Evolutionary conservation across 1,139 yeast species (phyloP).

Genomic region (Geotrichum klebahnii): DNA sequence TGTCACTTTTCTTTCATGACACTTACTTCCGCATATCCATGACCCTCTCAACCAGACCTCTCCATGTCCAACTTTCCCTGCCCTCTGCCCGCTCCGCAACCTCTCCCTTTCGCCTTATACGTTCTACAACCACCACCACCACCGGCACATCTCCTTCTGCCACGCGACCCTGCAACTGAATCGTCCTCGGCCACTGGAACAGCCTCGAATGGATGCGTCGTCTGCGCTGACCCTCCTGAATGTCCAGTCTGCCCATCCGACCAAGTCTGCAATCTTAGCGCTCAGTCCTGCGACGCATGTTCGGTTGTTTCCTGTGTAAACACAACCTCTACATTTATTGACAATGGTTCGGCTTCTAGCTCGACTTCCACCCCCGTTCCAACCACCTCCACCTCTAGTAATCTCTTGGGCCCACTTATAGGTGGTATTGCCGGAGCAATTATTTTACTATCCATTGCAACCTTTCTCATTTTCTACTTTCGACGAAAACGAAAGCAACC

Average conservation of each 20-base stretch:
- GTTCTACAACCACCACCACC: constrained; percentile 5
- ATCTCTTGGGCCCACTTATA: constrained; percentile 19
- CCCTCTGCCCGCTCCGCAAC: neutral
- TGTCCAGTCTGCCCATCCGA: constrained; percentile 22
- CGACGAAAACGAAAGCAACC: constrained; percentile 8
- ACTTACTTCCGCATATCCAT: neutral
- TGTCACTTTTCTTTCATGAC: neutral
- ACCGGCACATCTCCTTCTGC: constrained; percentile 14
- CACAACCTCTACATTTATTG: constrained; percentile 7
- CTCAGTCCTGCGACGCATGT: constrained; percentile 22
- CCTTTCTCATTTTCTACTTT: constrained; percentile 8
- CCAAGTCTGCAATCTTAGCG: constrained; percentile 22
- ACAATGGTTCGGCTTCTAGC: neutral
- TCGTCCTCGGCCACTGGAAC: too few species aligned
- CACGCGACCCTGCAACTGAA: constrained; percentile 9
- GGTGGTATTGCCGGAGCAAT: constrained; percentile 22
- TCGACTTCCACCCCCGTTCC: constrained; percentile 9
- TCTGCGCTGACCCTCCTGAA: constrained; percentile 18
- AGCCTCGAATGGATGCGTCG: constrained; percentile 20
- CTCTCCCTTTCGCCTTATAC: neutral
- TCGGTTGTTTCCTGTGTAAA: constrained; percentile 21
- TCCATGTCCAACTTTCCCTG: neutral
- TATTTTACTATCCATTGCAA: neutral
- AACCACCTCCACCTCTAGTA: neutral
- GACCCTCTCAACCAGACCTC: neutral